Evolutionary conservation across 345 rosid genomes (phyloP), one percentile per base, ranked within the genome.

Genomic region (Pelargonium nanum): DNA sequence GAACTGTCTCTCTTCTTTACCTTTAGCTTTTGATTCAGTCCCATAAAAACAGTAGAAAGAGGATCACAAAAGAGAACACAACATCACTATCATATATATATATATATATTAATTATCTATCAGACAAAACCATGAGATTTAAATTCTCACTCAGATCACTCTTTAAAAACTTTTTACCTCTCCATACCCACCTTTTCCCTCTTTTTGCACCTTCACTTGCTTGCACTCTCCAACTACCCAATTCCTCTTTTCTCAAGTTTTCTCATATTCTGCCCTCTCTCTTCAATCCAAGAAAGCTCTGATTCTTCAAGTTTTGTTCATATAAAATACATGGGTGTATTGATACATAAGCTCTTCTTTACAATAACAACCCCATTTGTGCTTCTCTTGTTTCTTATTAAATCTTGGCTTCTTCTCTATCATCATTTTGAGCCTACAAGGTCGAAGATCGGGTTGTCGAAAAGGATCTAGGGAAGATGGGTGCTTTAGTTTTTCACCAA

Each of bases 211-310:
- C 81, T 78, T 77, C 85, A 66, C 85, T 88, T 85, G 96, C 96
- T 89, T 86, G 87, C 75, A 53, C 69, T 76, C 76, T 78, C 81
- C 83, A 80, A 76, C 87, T 70, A 77, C 73, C 80, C 58, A 60
- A 72, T 87, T 73, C 90, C 97, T 80, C 92, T 80, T 86, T 77
- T 79, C 89, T 86, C 93, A 94, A 88, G 97, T 88, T 86, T 94
- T 82, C 95, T 86, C 77, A 78, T 83, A 90, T 88, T 94, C 97
- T 65, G 66, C 34, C 34, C 20, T 81, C 84, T 83, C 88, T 76
- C 82, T 69, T 70, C 71, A 66, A 64, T 73, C 82, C 78, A 81
- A 89, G 97, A 80, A 89, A 92, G 80, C 95, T 79, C 67, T 78
- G 88, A 88, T 87, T 88, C 99, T 79, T 75, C 70, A 53, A 20